These are phyloP conservation scores for Suhomyces yuchorum DNA, from an alignment of 1,139 yeast species.

Conservation along the genomic window DNA sequence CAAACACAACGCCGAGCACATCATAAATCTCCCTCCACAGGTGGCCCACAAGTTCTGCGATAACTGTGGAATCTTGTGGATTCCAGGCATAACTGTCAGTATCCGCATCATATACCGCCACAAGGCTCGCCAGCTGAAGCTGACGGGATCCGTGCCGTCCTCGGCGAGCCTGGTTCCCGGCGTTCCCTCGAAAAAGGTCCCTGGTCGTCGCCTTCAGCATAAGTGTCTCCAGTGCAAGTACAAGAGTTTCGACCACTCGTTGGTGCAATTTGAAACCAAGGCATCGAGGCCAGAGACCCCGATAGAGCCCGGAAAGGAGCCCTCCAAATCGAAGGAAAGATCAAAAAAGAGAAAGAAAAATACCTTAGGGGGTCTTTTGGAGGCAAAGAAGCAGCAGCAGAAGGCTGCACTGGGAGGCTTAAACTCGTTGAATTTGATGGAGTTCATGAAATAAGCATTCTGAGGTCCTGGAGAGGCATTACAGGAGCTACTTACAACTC, in stretches of 20 bases:
- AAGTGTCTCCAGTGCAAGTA: slow-evolving; percentile 35
- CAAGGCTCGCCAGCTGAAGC: slow-evolving; percentile 18
- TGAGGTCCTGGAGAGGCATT: too few species aligned
- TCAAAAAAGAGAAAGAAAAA: slow-evolving; percentile 36
- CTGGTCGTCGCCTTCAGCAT: slow-evolving; percentile 25
- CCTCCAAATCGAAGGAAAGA: slow-evolving; percentile 26
- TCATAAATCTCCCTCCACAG: slow-evolving; percentile 31
- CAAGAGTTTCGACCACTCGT: slow-evolving; percentile 13
- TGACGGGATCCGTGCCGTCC: background rate
- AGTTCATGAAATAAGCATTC: slow-evolving; percentile 41
- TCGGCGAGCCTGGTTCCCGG: background rate
- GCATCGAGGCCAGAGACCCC: background rate
- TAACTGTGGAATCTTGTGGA: slow-evolving; percentile 44
- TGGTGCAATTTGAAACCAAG: slow-evolving; percentile 13
- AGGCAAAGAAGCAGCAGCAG: slow-evolving; percentile 45
- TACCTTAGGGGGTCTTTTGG: slow-evolving; percentile 41
- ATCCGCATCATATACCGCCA: slow-evolving; percentile 25
- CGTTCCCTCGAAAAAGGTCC: background rate
- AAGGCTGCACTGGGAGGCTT: slow-evolving; percentile 25
- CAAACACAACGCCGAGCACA: slow-evolving; percentile 25
- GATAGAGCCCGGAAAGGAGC: slow-evolving; percentile 4
- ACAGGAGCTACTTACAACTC: too few species aligned
- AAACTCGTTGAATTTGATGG: slow-evolving; percentile 48
- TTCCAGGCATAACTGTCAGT: slow-evolving; percentile 49
- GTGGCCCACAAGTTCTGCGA: slow-evolving; percentile 42